Base-by-base conservation (phyloP, 257 asterid genomes). In the Solanum ahanhuiri region DNA sequence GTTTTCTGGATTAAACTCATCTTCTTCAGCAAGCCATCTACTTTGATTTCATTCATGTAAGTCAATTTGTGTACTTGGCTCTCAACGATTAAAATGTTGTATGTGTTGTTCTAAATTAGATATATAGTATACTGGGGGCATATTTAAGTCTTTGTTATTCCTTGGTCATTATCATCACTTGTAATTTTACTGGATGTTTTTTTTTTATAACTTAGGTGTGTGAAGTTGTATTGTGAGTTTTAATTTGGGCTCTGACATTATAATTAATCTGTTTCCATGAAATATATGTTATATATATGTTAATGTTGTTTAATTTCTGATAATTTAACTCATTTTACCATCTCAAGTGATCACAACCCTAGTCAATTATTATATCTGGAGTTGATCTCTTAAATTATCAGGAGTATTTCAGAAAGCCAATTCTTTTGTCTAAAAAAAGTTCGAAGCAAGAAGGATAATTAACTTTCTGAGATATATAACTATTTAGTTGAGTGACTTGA, bases 1-100 rank as follows among this genome's bases (percentile, higher is more conserved):
- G 34, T 89, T 89, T 71, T 86, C 91, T 60, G 90, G 91, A 58
- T 87, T 91, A 67, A 91, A 88, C 82, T 88, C 90, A 39, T 88
- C 91, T 69, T 91, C 90, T 60, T 84, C 91, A 17, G 85, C 87
- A 60, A 57, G 39, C 76, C 91, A 90, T 86, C 88, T 90, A 51
- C 86, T 90, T 43, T 90, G 86, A 12, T 2, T 33, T 51, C 54
- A 82, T 18, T 51, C 71, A 57, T 51, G 71, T 64, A 35, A 34
- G 86, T 83, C 35, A 12, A 83, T 82, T 82, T 77, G 15, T 77
- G 63, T 77, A 77, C 64, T 77, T 77, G 34, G 37, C 54, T 67
- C 15, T 67, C 12, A 64, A 79, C 39, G 66, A 14, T 25, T 37
- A 43, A 83, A 83, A 63, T 83, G 79, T 64, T 72, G 51, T 72